Base-by-base conservation (phyloP, 148 eudicot genomes). In the Rhododendron mucronatum region DNA sequence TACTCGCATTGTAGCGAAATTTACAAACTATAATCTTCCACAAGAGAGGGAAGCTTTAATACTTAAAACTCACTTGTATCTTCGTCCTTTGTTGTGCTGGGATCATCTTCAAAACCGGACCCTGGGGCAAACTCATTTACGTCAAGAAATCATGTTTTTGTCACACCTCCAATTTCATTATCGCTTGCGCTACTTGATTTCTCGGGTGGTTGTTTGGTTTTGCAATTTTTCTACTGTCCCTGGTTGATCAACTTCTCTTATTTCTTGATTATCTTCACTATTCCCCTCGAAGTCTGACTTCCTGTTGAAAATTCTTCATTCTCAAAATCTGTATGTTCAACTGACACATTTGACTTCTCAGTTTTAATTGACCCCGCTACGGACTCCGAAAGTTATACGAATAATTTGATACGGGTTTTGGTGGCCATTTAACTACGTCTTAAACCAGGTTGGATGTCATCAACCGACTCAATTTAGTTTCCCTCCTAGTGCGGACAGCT, bases 381-480 rank as follows among this genome's bases (percentile, higher is more conserved):
- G 7, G 96, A 95, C 20, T 95, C 99, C 1, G 99, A 95, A 47
- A 89, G 5, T 59, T 93, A 9, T 87, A 89, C 33, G 92, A 47
- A 47, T 47, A 47, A 47, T 12, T 91, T 85, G 23, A 95, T 91
- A 33, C 90, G 93, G 88, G 86, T 92, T 85, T 95, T 86, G 26
- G 92, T 92, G 11, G 99, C 90, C 90, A 96, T 89, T 63, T 93
- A 91, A 87, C 99, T 95, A 30, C 96, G 92, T 81, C 97, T 93
- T 81, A 92, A 86, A 81, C 98, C 99, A 9, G 91, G 67, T 63
- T 93, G 90, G 61, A 91, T 85, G 65, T 91, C 91, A 80, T 82
- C 90, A 86, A 88, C 92, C 13, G 94, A 91, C 83, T 90, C 85
- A 88, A 85, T 59, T 89, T 92, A 53, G 94, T 78, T 88, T 85